Evolutionary conservation across 768 basidiomycete genomes (phyloP).

Genomic region (Boletus rufocinnamomeus): DNA sequence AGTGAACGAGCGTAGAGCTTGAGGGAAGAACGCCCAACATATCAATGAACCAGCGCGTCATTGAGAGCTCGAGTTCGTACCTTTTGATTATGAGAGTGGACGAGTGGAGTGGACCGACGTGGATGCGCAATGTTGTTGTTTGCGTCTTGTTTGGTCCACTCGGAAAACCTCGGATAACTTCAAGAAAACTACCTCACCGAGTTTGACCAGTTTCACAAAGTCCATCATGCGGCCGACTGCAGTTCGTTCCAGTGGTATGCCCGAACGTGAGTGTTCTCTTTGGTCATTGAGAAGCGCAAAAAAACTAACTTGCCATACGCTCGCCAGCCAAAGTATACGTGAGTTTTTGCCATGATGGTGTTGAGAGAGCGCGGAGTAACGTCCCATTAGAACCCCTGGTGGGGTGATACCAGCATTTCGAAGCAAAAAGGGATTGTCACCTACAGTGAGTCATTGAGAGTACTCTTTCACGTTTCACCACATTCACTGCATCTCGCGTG

Average conservation of each 20-base stretch:
- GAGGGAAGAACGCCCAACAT: neutral
- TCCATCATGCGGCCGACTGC: slow-evolving; percentile 52
- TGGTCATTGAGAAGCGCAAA: neutral
- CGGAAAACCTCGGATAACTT: slow-evolving; percentile 36
- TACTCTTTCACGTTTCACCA: neutral
- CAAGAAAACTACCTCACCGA: neutral
- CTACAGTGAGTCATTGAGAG: slow-evolving; percentile 65
- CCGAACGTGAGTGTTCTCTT: slow-evolving; percentile 61
- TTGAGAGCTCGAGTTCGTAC: slow-evolving; percentile 11
- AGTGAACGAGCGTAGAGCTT: slow-evolving; percentile 14
- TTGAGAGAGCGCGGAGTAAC: slow-evolving; percentile 3
- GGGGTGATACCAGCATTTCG: slow-evolving; percentile 74
- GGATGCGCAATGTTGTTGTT: slow-evolving; percentile 22
- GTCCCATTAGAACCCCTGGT: slow-evolving; percentile 74
- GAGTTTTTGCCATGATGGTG: slow-evolving; percentile 39
- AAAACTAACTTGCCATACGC: slow-evolving; percentile 8
- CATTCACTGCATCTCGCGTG: slow-evolving; percentile 3
- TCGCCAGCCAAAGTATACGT: slow-evolving; percentile 76
- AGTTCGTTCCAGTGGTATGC: slow-evolving; percentile 72
- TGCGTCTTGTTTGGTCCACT: slow-evolving; percentile 36
- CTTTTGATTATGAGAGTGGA: slow-evolving; percentile 15
- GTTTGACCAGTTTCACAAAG: neutral
- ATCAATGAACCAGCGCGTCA: neutral
- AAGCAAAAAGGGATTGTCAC: slow-evolving; percentile 75
- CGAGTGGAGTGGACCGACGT: neutral